phyloP scores from a whole-genome alignment of 306 rosid genomes.

The Mimosa bimucronata region DNA sequence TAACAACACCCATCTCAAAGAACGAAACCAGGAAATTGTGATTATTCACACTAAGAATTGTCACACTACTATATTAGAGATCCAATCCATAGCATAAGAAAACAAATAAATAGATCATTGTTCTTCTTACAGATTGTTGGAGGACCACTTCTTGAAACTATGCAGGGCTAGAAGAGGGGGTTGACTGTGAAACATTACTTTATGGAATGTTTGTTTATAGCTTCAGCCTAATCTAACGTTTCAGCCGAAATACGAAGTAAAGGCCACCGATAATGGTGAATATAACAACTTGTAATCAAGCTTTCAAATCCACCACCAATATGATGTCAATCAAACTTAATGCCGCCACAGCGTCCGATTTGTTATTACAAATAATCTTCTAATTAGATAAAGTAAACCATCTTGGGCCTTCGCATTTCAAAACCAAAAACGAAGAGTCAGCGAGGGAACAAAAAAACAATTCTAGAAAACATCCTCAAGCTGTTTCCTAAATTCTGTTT shows the following conservation, averaged over 20 bases:
- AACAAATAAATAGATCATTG: constrained; percentile 22
- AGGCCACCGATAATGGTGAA: background rate
- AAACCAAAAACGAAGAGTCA: background rate
- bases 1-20: constrained; percentile 80
- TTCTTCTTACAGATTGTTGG: constrained; percentile 40
- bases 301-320: background rate
- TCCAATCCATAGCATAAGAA: constrained; percentile 11
- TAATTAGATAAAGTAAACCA: background rate
- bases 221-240: constrained; percentile 54
- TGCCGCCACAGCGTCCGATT: background rate
- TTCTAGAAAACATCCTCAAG: no score
- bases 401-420: background rate
- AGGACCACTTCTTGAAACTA: constrained; percentile 56
- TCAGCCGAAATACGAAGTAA: background rate
- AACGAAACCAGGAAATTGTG: constrained; percentile 35
- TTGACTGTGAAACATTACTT: constrained; percentile 54
- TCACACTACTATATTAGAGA: constrained; percentile 36
- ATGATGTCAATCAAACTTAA: background rate
- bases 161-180: constrained; percentile 54
- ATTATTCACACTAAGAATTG: constrained; percentile 37
- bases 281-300: background rate
- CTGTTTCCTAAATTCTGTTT: no score
- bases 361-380: background rate
- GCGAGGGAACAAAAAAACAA: no score
- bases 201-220: constrained; percentile 57